Evolutionary conservation across 176 grass and related monocot species (phyloP).

Genomic region (Cymbopogon citratus): DNA sequence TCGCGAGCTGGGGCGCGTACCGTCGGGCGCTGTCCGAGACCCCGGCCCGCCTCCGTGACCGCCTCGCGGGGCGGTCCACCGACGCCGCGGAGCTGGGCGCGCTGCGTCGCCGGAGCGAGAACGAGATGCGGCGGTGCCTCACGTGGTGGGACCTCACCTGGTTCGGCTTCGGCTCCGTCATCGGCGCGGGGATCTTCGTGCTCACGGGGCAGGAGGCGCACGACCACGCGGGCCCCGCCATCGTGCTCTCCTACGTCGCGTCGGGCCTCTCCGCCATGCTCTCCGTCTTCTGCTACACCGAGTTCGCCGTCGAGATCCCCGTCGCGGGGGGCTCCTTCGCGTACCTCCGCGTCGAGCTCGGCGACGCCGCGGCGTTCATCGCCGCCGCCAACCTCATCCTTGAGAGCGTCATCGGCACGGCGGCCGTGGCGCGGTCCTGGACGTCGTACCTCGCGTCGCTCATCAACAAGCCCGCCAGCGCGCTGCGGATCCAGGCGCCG

Average conservation of each 20-base stretch:
- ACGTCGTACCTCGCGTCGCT: constrained; percentile 80
- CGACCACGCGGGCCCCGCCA: constrained; percentile 80
- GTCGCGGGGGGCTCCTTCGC: constrained; percentile 76
- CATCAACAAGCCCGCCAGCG: constrained; percentile 42
- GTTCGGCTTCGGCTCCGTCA: constrained; percentile 89
- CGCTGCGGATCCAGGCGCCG: constrained; percentile 51
- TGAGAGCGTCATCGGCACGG: constrained; percentile 74
- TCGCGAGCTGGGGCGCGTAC: constrained; percentile 73
- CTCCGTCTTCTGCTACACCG: constrained; percentile 94
- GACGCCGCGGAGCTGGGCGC: constrained; percentile 57
- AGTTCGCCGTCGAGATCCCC: constrained; percentile 92
- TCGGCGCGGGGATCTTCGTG: constrained; percentile 93
- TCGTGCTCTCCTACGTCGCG: constrained; percentile 73
- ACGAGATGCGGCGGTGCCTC: constrained; percentile 87
- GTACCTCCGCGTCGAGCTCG: constrained; percentile 87
- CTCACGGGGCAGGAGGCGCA: constrained; percentile 77
- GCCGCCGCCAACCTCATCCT: constrained; percentile 82
- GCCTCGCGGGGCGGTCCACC: constrained; percentile 58
- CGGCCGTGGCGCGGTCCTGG: constrained; percentile 69
- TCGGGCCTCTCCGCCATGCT: constrained; percentile 88
- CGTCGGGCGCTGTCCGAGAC: constrained; percentile 40
- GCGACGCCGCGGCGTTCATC: constrained; percentile 83
- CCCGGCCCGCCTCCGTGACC: constrained; percentile 45
- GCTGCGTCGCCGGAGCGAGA: constrained; percentile 68
- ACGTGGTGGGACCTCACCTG: constrained; percentile 98